These are phyloP conservation scores for Xenosphaeropsis pyriputrescens DNA, from an alignment of 2,329 filamentous ascomycete genomes.

Conservation along the genomic window DNA sequence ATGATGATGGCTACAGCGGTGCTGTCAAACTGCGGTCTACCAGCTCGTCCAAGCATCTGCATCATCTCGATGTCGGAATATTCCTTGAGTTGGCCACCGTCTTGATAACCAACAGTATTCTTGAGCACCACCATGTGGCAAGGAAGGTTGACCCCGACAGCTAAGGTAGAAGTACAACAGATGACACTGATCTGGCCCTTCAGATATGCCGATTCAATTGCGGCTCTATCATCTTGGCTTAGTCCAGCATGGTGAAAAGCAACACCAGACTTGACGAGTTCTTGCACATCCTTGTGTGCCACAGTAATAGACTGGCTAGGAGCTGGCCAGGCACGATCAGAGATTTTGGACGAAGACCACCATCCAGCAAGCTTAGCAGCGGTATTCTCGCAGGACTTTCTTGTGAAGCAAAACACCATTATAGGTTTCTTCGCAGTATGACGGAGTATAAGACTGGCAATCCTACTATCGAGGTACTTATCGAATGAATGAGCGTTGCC, in stretches of 20 bases:
- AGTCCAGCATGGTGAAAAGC: slow-evolving; percentile 76
- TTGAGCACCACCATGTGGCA: slow-evolving; percentile 77
- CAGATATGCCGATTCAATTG: slow-evolving; percentile 54
- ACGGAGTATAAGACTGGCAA: slow-evolving; percentile 50
- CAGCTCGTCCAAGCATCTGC: slow-evolving; percentile 81
- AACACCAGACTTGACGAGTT: slow-evolving; percentile 38
- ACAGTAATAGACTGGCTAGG: slow-evolving; percentile 36
- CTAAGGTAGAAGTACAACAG: slow-evolving; percentile 76
- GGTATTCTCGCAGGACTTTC: slow-evolving; percentile 54
- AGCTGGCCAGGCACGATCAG: slow-evolving; percentile 46
- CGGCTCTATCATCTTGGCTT: slow-evolving; percentile 43
- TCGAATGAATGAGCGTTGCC: slow-evolving; percentile 69
- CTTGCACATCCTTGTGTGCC: slow-evolving; percentile 42
- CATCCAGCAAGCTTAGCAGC: slow-evolving; percentile 51
- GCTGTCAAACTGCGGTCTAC: slow-evolving; percentile 69
- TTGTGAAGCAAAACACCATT: slow-evolving; percentile 71
- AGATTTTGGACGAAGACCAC: slow-evolving; percentile 37
- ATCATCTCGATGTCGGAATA: slow-evolving; percentile 75
- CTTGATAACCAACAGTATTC: slow-evolving; percentile 55
- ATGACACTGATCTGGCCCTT: slow-evolving; percentile 63
- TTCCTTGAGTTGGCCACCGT: slow-evolving; percentile 43
- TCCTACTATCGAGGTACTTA: slow-evolving; percentile 46
- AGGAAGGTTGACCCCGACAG: slow-evolving; percentile 71
- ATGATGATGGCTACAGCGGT: slow-evolving; percentile 68
- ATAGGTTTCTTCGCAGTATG: slow-evolving; percentile 61